Evolutionary conservation across 1,284 basidiomycete genomes (phyloP).

Genomic region (Microbotryomycetes sp.): DNA sequence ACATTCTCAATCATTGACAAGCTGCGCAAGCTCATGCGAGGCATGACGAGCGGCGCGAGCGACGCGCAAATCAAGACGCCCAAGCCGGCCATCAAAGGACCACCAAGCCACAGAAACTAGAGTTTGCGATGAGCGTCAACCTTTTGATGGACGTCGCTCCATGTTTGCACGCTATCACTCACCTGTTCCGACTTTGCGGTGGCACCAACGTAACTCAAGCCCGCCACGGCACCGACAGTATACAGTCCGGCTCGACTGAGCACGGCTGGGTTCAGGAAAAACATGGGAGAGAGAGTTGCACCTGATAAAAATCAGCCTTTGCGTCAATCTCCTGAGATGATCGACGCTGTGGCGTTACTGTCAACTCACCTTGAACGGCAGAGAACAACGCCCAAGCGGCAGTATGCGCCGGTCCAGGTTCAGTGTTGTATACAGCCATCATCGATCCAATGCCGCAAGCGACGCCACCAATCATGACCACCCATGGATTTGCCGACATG

Average conservation of each 20-base stretch:
- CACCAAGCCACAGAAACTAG: slow-evolving; percentile 11
- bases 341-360: too few species aligned
- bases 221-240: slow-evolving; percentile 73
- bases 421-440: slow-evolving; percentile 64
- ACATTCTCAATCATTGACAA: slow-evolving; percentile 70
- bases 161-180: too few species aligned
- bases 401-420: slow-evolving; percentile 63
- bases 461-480: slow-evolving; percentile 74
- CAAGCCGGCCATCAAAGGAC: slow-evolving; percentile 57
- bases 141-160: background rate
- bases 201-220: slow-evolving; percentile 75
- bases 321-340: too few species aligned
- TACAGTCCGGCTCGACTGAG: slow-evolving; percentile 83
- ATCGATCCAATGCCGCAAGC: slow-evolving; percentile 47
- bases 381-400: slow-evolving; percentile 50
- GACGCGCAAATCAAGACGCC: slow-evolving; percentile 78
- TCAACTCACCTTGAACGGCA: background rate
- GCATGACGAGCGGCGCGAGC: slow-evolving; percentile 77
- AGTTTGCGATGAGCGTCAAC: too few species aligned
- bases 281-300: slow-evolving; percentile 69
- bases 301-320: too few species aligned
- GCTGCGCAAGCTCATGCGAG: slow-evolving; percentile 62
- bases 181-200: slow-evolving; percentile 73
- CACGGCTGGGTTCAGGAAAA: slow-evolving; percentile 77
- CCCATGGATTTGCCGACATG: slow-evolving; percentile 78